Evolutionary conservation across 345 rosid species (phyloP).

Genomic region (Gossypium ekmanianum): DNA sequence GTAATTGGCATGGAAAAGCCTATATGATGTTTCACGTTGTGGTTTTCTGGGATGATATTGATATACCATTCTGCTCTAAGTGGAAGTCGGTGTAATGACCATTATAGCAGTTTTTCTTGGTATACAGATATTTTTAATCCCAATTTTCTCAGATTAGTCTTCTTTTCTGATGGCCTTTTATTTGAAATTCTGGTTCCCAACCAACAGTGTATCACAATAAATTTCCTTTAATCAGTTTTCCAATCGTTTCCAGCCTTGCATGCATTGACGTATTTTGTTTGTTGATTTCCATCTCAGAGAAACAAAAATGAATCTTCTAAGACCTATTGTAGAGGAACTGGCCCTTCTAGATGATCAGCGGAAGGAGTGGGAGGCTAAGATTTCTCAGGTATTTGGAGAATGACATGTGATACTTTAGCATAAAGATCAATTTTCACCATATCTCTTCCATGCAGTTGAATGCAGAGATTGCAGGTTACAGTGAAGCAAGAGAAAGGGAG

Average conservation of each 20-base stretch:
- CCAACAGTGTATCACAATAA: background rate
- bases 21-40: background rate
- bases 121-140: background rate
- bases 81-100: background rate
- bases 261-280: background rate
- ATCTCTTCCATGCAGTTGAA: conserved; percentile 50
- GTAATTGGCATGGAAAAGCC: background rate
- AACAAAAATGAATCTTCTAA: conserved; percentile 60
- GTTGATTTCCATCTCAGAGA: conserved; percentile 39
- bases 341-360: conserved; percentile 62
- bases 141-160: background rate
- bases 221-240: background rate
- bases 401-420: conserved; percentile 7
- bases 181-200: background rate
- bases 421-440: conserved; percentile 18
- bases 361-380: conserved; percentile 57
- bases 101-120: too few species aligned
- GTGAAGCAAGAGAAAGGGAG: conserved; percentile 65
- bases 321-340: conserved; percentile 53
- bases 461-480: conserved; percentile 63
- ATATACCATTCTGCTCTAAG: background rate
- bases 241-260: background rate
- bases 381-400: conserved; percentile 52
- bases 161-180: background rate
- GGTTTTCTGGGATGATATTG: background rate